Conservation (phyloP, 2,329 filamentous ascomycete species). For the Beauveria sp. region DNA sequence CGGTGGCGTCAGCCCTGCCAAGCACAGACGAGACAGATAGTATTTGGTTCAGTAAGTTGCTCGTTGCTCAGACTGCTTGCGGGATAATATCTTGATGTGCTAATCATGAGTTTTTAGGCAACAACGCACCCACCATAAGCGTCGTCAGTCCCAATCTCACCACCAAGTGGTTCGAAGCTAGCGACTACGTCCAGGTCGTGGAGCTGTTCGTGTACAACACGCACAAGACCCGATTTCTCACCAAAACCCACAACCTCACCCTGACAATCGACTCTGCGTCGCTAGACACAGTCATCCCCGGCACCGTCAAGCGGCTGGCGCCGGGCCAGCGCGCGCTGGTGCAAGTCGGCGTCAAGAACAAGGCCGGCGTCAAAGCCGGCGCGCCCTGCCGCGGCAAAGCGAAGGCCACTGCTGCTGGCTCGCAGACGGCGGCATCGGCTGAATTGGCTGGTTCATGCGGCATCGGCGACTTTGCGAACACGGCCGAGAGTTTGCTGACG, state of each 20-base stretch:
- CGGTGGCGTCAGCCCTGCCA: not conserved
- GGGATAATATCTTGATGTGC: too few relatives aligned
- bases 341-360: conserved; percentile 13
- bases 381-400: conserved; percentile 4
- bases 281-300: conserved; percentile 7
- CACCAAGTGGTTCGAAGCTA: conserved; percentile 11
- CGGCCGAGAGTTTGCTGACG: conserved; percentile 23
- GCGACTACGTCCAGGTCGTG: conserved; percentile 11
- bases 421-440: not conserved
- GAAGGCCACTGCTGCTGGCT: not conserved
- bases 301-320: conserved; percentile 12
- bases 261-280: conserved; percentile 5
- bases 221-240: conserved; percentile 5
- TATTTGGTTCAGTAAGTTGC: not conserved
- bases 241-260: not conserved
- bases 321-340: conserved; percentile 11
- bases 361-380: conserved; percentile 9
- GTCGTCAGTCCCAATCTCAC: conserved; percentile 8
- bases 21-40: not conserved
- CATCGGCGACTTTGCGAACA: not conserved
- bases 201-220: conserved; percentile 13
- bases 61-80: not conserved
- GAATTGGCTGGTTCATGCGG: not conserved
- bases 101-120: not conserved
- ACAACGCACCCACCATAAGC: not conserved